Conservation (phyloP, 805 yeast genomes). For the Kluyveromyces siamensis region DNA sequence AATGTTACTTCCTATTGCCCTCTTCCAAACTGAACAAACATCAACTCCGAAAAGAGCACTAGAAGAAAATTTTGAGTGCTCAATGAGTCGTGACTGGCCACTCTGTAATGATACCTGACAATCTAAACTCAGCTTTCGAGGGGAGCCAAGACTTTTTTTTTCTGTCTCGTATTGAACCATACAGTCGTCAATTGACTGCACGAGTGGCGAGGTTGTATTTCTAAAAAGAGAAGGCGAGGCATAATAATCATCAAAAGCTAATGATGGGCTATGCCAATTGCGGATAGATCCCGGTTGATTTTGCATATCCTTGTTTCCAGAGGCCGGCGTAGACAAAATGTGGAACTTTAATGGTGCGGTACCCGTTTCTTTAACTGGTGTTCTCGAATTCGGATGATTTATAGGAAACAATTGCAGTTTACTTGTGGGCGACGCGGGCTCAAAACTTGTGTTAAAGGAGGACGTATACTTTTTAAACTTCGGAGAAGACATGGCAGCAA, state of each 20-base stretch:
- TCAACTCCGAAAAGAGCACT: constrained; percentile 29
- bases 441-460: constrained; percentile 28
- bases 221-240: constrained; percentile 20
- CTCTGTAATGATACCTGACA: neutral
- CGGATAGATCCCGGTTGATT: constrained; percentile 8
- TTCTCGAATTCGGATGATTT: neutral
- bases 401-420: neutral
- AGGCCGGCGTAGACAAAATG: neutral
- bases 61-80: constrained; percentile 18
- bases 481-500: constrained; percentile 11
- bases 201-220: constrained; percentile 2
- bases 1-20: constrained; percentile 17
- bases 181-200: constrained; percentile 5
- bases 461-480: constrained; percentile 23
- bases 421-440: constrained; percentile 19
- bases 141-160: neutral
- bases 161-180: constrained; percentile 1
- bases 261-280: constrained; percentile 29
- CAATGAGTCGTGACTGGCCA: neutral
- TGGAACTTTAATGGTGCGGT: constrained; percentile 1
- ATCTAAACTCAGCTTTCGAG: neutral
- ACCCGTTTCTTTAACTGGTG: neutral
- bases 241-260: constrained; percentile 25
- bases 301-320: neutral
- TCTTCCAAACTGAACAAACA: constrained; percentile 28